Evolutionary conservation across 371 early-diverging fungal species (phyloP).

Genomic region (Pancytospora philotis): DNA sequence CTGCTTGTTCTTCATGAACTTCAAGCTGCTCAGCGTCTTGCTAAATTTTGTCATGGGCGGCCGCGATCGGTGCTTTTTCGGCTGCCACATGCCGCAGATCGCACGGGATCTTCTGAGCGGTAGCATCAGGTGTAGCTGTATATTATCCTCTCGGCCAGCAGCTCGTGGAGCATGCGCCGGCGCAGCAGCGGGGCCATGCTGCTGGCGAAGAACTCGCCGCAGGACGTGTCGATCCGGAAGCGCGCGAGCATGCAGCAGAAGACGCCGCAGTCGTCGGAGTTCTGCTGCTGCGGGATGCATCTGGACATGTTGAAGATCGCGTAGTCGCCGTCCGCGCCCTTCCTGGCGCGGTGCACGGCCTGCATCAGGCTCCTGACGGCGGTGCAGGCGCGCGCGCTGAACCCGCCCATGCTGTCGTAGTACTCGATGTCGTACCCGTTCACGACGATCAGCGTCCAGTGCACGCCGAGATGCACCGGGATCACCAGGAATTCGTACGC

Average conservation of each 20-base stretch:
- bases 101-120: no score
- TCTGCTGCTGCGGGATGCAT: constrained; percentile 69
- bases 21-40: no score
- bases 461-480: constrained; percentile 72
- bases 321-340: constrained; percentile 19
- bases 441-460: constrained; percentile 74
- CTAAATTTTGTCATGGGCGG: no score
- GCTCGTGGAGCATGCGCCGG: constrained; percentile 18
- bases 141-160: constrained; percentile 13
- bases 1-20: no score
- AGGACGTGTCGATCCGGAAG: background rate
- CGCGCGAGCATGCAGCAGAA: constrained; percentile 80
- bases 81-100: no score
- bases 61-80: no score
- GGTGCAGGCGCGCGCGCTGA: constrained; percentile 61
- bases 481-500: constrained; percentile 67
- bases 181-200: background rate
- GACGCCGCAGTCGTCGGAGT: constrained; percentile 89
- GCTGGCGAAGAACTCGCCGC: background rate
- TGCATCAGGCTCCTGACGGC: constrained; percentile 60
- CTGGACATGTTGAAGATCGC: background rate
- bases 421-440: constrained; percentile 64
- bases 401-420: constrained; percentile 72
- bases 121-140: background rate
- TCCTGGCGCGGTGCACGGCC: constrained; percentile 68